Base-by-base conservation (phyloP, 2,329 filamentous ascomycete genomes). In the Neoarthrinium moseri region DNA sequence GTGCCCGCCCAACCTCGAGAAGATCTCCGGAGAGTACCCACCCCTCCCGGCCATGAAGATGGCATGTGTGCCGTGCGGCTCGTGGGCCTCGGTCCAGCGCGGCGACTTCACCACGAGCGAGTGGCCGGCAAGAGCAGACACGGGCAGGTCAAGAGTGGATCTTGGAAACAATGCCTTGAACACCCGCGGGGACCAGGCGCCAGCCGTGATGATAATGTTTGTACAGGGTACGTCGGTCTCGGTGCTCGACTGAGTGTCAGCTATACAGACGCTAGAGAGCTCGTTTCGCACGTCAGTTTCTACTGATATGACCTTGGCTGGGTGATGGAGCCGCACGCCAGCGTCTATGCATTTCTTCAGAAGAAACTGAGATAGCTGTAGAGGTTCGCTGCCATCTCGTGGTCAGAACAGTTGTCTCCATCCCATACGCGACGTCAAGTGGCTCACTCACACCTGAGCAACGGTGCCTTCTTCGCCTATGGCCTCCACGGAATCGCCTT, bases 151-250 rank as follows among this genome's bases (percentile, higher is more conserved):
- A 2, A 75, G 57, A 3, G 56, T 58, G 1, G 84, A 75, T 0
- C 63, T 56, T 0, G 80, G 80, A 57, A 92, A 91, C 13, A 92
- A 74, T 0, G 70, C 67, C 2, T 67, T 55, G 59, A 89, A 86
- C n/a, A 89, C 80, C 24, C 67, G 65, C 0, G 80, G 75, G 0
- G 86, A 86, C 88, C 89, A 92, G 3, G 82, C 78, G 3, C 88
- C 88, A 0, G 86, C 78, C 0, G 85, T 69, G 49, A 92, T 74
- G 13, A 91, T 68, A 20, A 92, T 61, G 10, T 79, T 77, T 0
- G 77, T 80, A 57, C 86, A 89, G 0, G 83, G 75, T 3, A 91
- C 58, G 34, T 78, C 68, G 2, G 64, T 69, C 56, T 76, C 73
- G 6, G 64, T 64, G 12, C 70, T 71, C 5, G 68, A 67, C 37